Conservation (phyloP, 345 rosid genomes). For the Gossypium longicalyx region DNA sequence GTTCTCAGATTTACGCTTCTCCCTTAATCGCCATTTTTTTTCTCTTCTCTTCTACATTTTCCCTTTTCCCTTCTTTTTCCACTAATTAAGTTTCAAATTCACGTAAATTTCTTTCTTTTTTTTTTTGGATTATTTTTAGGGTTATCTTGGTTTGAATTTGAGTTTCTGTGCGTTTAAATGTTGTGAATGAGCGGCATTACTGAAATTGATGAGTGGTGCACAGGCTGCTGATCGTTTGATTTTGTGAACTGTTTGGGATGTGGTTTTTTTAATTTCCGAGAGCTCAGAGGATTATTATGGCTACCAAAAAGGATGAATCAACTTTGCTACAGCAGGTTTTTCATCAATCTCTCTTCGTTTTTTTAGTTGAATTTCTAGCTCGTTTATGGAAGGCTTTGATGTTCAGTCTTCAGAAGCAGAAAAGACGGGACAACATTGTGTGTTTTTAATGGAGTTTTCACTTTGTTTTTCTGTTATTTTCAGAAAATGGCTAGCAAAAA, state of each 20-base stretch:
- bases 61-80: neutral
- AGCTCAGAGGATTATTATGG: conserved; percentile 32
- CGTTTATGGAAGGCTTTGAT: neutral
- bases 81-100: conserved; percentile 16
- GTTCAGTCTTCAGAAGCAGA: neutral
- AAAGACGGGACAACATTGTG: neutral
- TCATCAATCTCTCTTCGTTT: neutral
- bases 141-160: neutral
- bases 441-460: neutral
- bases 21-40: neutral
- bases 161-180: neutral
- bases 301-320: conserved; percentile 44
- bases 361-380: neutral
- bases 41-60: neutral
- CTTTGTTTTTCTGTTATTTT: neutral
- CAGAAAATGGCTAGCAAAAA: neutral
- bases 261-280: conserved; percentile 20
- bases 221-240: neutral
- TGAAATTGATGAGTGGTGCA: conserved; percentile 11
- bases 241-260: conserved; percentile 16
- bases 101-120: neutral
- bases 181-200: conserved; percentile 1
- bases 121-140: neutral
- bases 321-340: conserved; percentile 3
- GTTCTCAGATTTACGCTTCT: conserved; percentile 19